These are phyloP conservation scores for Clavispora vitiphila DNA, from an alignment of 805 yeast species.

Conservation along the genomic window DNA sequence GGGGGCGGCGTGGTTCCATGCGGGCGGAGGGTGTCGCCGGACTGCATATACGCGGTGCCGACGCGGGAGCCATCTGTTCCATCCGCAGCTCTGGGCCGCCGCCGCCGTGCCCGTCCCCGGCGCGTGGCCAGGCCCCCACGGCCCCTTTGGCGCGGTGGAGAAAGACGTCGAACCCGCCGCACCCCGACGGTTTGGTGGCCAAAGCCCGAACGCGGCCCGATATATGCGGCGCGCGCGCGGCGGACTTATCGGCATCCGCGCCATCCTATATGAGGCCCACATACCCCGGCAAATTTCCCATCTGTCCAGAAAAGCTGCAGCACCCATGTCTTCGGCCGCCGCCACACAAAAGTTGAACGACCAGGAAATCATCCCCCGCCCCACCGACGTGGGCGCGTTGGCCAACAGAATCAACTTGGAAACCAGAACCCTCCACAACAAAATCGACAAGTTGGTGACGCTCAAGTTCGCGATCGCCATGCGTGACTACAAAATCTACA, in stretches of 20 bases:
- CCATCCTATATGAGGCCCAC: conserved; percentile 3
- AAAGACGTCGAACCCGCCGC: too few species aligned
- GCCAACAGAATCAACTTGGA: conserved; percentile 75
- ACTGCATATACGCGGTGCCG: too few species aligned
- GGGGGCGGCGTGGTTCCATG: too few species aligned
- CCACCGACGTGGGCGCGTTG: conserved; percentile 75
- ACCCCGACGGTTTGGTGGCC: too few species aligned
- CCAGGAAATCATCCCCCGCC: conserved; percentile 64
- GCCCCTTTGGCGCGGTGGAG: too few species aligned
- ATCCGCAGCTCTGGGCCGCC: too few species aligned
- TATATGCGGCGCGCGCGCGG: conserved; percentile 8
- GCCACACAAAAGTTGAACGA: conserved; percentile 10
- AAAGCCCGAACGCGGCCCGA: too few species aligned
- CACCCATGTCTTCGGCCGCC: not conserved
- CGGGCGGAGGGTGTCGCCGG: too few species aligned
- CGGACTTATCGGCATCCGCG: conserved; percentile 9
- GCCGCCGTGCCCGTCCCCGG: too few species aligned
- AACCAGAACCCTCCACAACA: conserved; percentile 63
- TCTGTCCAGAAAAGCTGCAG: not conserved
- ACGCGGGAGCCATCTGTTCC: too few species aligned
- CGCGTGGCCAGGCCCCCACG: too few species aligned
- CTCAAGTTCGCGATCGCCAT: conserved; percentile 70
- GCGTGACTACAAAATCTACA: conserved; percentile 68
- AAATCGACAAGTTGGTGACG: conserved; percentile 63
- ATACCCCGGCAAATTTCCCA: not conserved